Base-by-base conservation (phyloP, 805 yeast genomes). In the Lipomyces yamanashiensis region DNA sequence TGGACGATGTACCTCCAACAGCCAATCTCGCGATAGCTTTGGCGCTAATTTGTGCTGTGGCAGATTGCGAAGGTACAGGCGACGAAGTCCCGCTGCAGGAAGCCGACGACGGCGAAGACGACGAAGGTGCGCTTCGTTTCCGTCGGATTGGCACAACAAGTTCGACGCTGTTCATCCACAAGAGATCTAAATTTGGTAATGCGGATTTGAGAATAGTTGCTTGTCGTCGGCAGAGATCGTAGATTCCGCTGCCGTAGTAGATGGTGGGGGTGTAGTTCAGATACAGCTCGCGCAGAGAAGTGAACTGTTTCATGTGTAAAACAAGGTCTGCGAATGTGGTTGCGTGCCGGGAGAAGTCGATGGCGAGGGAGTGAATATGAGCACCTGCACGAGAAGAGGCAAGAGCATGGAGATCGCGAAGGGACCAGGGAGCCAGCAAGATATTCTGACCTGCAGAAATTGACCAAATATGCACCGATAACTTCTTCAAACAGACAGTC, bases 91-190 rank as follows among this genome's bases (percentile, higher is more conserved):
- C 28, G 28, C 28, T 28, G 28, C 28, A 28, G 28, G 28, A 28
- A 2, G 28, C 28, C 28, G 28, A 5, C 5, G 28, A 28, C 5
- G 28, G 28, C 12, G 17, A 5, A 21, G 54, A 15, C 13, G 54
- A 13, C 33, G 55, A 7, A 15, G 45, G 3, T 8, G 52, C 12
- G 15, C 37, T 21, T 4, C 47, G 54, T 34, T 23, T 33, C n/a
- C 58, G 37, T n/a, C 67, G 58, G 37, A 61, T 40, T 13, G 67
- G 67, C 21, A 58, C 51, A 6, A 40, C 55, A 5, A 64, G 44
- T 41, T 66, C 67, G 23, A 66, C 62, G 5, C 68, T 64, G 33
- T 66, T 66, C 64, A 66, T 55, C 69, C 69, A 66, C 28, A 66
- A 36, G 43, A 64, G 37, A 6, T 62, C 59, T 39, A 66, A 21